A percentile compares a stretch with the other conserved stretches of the same genome.
These are phyloP conservation scores for Thalassiosira livingstoniorum DNA, from an alignment of 352 stramenopile genomes.

Conservation along the genomic window DNA sequence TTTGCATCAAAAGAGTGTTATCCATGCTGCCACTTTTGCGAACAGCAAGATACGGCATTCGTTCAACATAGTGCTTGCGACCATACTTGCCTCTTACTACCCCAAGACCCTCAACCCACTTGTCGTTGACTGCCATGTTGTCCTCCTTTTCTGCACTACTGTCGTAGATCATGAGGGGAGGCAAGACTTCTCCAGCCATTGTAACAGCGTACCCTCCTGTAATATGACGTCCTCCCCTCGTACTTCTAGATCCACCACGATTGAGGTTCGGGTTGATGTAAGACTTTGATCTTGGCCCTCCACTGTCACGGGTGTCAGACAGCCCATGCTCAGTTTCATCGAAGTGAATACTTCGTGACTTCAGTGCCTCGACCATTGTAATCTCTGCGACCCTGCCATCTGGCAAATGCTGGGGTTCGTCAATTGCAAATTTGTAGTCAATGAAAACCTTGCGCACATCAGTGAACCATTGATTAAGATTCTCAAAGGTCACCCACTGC, in stretches of 20 bases:
- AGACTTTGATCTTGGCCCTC: neutral
- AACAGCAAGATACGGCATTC: neutral
- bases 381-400: neutral
- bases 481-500: conserved; percentile 15
- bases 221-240: neutral
- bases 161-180: neutral
- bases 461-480: conserved; percentile 9
- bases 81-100: neutral
- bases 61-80: neutral
- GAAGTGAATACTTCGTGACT: neutral
- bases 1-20: too few relatives aligned
- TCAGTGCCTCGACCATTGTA: neutral
- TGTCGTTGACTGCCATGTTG: neutral
- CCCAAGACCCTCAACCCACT: neutral
- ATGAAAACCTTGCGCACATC: neutral
- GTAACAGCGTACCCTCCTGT: neutral
- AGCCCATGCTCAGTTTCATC: too few relatives aligned
- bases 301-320: too few relatives aligned
- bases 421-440: neutral
- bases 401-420: neutral
- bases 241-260: neutral
- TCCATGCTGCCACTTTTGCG: neutral
- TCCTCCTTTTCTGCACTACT: neutral
- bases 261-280: neutral
- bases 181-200: neutral